Conservation (phyloP, 352 stramenopile species). For the Phytophthora crassamura region DNA sequence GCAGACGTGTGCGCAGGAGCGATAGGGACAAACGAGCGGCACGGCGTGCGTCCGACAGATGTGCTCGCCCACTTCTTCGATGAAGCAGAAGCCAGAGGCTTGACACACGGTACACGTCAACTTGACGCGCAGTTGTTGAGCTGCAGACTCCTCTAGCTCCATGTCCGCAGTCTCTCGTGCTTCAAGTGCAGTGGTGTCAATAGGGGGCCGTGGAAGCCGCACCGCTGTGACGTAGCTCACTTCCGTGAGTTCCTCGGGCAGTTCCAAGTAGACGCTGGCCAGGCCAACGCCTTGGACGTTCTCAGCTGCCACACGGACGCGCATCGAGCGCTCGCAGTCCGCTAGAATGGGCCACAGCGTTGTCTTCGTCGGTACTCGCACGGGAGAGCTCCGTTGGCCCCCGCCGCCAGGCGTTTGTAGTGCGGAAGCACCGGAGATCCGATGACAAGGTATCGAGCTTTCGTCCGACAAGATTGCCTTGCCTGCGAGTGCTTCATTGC, state of each 20-base stretch:
- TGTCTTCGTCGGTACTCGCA: constrained; percentile 44
- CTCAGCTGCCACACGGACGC: constrained; percentile 62
- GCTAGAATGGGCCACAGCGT: constrained; percentile 73
- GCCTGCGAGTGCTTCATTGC: constrained; percentile 31
- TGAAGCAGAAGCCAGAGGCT: constrained; percentile 25
- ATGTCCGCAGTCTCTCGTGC: constrained; percentile 45
- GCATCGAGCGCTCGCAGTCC: constrained; percentile 49
- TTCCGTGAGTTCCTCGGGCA: constrained; percentile 59
- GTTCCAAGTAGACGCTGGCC: constrained; percentile 58
- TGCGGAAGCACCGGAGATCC: not conserved
- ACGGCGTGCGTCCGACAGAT: constrained; percentile 62
- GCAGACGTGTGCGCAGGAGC: constrained; percentile 69
- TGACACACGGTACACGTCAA: constrained; percentile 71
- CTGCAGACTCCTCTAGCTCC: constrained; percentile 47
- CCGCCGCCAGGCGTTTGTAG: not conserved
- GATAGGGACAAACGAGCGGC: constrained; percentile 80
- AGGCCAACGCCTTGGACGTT: constrained; percentile 69
- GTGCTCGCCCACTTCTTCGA: constrained; percentile 58
- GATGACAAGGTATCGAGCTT: constrained; percentile 24
- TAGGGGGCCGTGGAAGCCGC: constrained; percentile 39
- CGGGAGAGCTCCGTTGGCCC: not conserved
- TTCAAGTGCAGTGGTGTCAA: constrained; percentile 58
- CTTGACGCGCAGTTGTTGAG: constrained; percentile 21
- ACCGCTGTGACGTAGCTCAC: constrained; percentile 66
- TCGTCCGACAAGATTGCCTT: constrained; percentile 26